These are phyloP conservation scores for Fragilariopsis cylindrus DNA, from an alignment of 108 stramenopile genomes.

Conservation along the genomic window DNA sequence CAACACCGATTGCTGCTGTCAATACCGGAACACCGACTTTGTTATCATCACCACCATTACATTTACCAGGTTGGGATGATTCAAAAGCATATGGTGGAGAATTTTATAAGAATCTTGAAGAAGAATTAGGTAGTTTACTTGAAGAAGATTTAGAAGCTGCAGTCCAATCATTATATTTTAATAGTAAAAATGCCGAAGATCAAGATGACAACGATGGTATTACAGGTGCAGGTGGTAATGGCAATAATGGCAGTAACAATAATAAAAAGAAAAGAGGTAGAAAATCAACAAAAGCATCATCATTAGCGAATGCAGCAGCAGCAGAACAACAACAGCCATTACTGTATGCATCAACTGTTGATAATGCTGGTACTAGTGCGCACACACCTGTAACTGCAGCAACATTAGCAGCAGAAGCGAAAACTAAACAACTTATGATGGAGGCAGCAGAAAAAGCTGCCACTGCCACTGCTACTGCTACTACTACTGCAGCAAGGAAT, in stretches of 20 bases:
- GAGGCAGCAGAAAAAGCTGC: not conserved
- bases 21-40: not conserved
- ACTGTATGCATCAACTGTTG: not conserved
- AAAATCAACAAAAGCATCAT: not conserved
- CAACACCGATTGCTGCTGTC: not conserved
- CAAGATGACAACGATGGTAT: not conserved
- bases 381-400: constrained; percentile 9
- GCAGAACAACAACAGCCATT: not conserved
- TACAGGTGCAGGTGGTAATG: not conserved
- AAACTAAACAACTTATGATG: not conserved
- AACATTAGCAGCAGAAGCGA: constrained; percentile 6
- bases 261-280: not conserved
- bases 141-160: constrained; percentile 89
- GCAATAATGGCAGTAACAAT: not conserved
- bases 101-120: constrained; percentile 62
- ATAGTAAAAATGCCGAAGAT: not conserved
- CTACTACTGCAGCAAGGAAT: not conserved
- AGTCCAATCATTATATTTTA: constrained; percentile 53
- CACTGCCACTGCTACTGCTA: not conserved
- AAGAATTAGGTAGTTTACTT: constrained; percentile 60
- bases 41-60: not conserved
- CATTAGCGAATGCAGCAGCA: not conserved
- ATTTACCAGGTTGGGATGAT: constrained; percentile 2
- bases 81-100: not conserved
- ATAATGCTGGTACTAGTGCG: not conserved